A percentile compares a stretch with the other conserved stretches of the same genome.
Conservation (phyloP, 1,284 basidiomycete species). For the Cutaneotrichosporon mucoides region DNA sequence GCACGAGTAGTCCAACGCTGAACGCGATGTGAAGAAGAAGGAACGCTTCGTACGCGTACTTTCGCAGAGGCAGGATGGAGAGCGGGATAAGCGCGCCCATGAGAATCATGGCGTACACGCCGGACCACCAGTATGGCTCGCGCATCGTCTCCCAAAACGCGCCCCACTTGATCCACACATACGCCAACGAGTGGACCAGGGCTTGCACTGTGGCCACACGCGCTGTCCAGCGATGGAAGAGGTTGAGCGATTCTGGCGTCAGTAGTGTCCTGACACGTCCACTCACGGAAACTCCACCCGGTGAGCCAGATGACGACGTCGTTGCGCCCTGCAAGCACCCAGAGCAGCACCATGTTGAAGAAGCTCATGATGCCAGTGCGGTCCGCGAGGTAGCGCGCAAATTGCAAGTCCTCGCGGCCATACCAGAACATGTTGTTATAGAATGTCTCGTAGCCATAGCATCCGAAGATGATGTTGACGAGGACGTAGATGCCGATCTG, state of each 20-base stretch:
- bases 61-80: conserved; percentile 22
- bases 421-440: conserved; percentile 23
- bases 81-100: conserved; percentile 23
- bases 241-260: conserved; percentile 17
- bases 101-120: conserved; percentile 15
- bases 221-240: conserved; percentile 37
- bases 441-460: conserved; percentile 57
- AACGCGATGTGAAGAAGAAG: conserved; percentile 32
- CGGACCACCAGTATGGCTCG: conserved; percentile 8
- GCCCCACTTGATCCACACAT: conserved; percentile 3
- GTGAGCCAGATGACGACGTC: conserved; percentile 36
- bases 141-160: conserved; percentile 1
- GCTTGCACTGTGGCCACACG: conserved; percentile 24
- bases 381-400: conserved; percentile 26
- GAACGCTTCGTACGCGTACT: conserved; percentile 31
- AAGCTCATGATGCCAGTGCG: conserved; percentile 33
- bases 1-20: conserved; percentile 21
- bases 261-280: background rate
- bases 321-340: conserved; percentile 30
- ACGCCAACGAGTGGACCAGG: conserved; percentile 23
- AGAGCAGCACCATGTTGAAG: conserved; percentile 32
- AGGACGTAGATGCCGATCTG: conserved; percentile 28
- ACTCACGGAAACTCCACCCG: conserved; percentile 30
- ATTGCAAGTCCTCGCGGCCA: conserved; percentile 8
- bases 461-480: conserved; percentile 38